These are phyloP conservation scores for Erysimum cheiranthoides DNA, from an alignment of 345 rosid species.

Conservation along the genomic window DNA sequence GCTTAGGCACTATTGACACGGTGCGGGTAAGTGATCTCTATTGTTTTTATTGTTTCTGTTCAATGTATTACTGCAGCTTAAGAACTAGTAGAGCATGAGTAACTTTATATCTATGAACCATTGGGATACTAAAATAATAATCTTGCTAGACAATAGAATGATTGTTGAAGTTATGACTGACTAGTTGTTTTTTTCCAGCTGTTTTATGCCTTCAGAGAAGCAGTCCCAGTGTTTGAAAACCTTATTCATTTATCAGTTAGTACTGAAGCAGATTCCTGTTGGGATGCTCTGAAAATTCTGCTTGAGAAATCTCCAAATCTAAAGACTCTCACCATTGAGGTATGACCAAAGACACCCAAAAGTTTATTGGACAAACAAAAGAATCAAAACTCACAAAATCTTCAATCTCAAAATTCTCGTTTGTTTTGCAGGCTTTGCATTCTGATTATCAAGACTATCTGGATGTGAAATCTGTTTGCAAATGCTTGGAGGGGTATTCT, in stretches of 20 bases:
- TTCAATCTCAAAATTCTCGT: not conserved
- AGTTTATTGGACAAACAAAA: not conserved
- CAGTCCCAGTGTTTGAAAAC: conserved; percentile 7
- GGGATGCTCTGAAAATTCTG: not conserved
- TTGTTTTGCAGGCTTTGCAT: conserved; percentile 6
- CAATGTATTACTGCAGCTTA: not conserved
- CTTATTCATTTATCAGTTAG: not conserved
- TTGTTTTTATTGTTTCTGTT: not conserved
- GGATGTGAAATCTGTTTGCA: not conserved
- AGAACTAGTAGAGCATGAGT: not conserved
- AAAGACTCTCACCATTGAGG: conserved; percentile 7
- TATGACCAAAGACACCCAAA: not conserved
- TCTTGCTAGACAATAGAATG: not conserved
- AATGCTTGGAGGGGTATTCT: not conserved
- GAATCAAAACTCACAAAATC: not conserved
- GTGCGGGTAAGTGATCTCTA: not conserved
- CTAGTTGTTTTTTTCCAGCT: not conserved
- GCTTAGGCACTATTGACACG: not conserved
- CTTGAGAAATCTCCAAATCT: conserved; percentile 2
- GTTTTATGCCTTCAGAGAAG: not conserved
- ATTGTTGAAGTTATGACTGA: not conserved
- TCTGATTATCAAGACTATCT: not conserved
- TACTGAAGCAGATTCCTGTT: not conserved
- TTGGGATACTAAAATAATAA: not conserved
- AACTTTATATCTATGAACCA: not conserved